Evolutionary conservation across 2,329 filamentous ascomycete genomes (phyloP), one percentile per base, ranked within the genome.

Genomic region (Thelonectria rubi): DNA sequence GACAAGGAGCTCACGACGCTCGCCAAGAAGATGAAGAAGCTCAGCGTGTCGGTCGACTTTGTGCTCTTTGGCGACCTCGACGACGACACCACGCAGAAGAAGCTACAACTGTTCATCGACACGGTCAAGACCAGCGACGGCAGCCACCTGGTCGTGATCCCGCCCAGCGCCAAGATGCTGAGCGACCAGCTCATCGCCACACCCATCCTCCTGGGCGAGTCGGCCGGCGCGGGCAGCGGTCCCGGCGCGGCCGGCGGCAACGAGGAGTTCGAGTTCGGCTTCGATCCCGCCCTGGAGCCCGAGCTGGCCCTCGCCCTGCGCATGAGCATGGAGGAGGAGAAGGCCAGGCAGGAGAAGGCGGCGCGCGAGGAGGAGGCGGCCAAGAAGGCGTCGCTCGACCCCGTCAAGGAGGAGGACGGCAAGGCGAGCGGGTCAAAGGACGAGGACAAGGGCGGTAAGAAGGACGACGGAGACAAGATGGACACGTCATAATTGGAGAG

Each of bases 11-110:
- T 99, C 52, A 86, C 94, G 65, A 92, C 92, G 75, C 86, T 99
- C 30, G 94, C 95, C 46, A 97, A 95, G 83, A 96, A 95, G 82
- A 96, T 98, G 93, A 98, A 98, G 88, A 99, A 99, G 86, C 91
- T 90, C 78, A 94, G 92, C 74, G 92, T 97, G 63, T 92, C 90
- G 64, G 92, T 99, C 74, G 95, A 99, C 78, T 94, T 99, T 74
- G 87, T 99, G 64, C 88, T 94, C 48, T 99, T 99, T 73, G 95
- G 95, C 69, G 94, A 99, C 72, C 86, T 97, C 55, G 92, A 95
- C 68, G 92, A 94, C 70, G 92, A 97, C 68, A 93, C 90, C 65
- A 91, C 91, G 57, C 88, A 91, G 76, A 94, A 95, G 80, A 98
- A 98, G 82, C 88, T 99, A 55, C 89, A 93, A 74, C 90, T 92